A percentile compares a stretch with the other conserved stretches of the same genome.
phyloP scores from a whole-genome alignment of 148 eudicot genomes.

The Chenopodium album region DNA sequence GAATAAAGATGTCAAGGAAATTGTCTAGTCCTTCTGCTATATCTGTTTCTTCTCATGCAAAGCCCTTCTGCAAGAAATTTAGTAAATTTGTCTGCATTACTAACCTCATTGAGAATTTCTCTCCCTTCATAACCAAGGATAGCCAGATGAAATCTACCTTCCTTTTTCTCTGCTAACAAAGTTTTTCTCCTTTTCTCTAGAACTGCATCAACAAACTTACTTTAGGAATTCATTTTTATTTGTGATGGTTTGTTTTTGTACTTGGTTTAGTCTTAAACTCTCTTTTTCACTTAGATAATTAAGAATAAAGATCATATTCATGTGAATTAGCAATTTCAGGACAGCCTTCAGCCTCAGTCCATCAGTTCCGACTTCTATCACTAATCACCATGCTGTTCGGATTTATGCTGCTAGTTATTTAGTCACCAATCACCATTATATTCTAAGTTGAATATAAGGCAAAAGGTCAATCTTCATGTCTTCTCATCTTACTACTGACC shows the following conservation, averaged over 20 bases:
- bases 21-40: neutral
- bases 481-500: neutral
- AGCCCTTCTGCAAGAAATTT: neutral
- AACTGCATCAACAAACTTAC: neutral
- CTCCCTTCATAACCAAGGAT: neutral
- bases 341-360: neutral
- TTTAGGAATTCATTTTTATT: neutral
- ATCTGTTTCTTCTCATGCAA: neutral
- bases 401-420: too few species aligned
- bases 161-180: neutral
- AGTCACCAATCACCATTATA: neutral
- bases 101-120: neutral
- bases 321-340: neutral
- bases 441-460: neutral
- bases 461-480: neutral
- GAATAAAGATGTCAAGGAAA: neutral
- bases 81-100: neutral
- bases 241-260: neutral
- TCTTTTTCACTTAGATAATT: neutral
- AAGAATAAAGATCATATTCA: neutral
- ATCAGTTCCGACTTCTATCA: neutral
- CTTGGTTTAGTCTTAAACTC: neutral
- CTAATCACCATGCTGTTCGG: neutral
- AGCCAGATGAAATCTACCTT: neutral
- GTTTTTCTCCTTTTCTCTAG: neutral